These are phyloP conservation scores for Aspergillus affinis DNA, from an alignment of 495 filamentous ascomycete genomes.

Conservation along the genomic window DNA sequence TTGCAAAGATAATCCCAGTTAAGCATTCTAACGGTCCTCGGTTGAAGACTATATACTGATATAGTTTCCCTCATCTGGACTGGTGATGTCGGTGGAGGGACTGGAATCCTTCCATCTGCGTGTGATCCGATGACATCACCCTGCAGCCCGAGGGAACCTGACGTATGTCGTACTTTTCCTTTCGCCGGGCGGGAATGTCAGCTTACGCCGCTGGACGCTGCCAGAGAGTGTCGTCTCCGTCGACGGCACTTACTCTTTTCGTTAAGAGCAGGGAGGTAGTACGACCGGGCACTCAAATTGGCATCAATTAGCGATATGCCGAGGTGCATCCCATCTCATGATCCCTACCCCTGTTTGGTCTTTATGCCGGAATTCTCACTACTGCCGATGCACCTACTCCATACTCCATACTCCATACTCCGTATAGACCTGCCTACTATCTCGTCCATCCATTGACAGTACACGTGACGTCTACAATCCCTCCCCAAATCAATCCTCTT, in stretches of 20 bases:
- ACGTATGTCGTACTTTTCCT: no score
- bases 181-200: no score
- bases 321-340: background rate
- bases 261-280: background rate
- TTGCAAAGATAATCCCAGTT: background rate
- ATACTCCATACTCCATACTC: no score
- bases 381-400: background rate
- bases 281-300: background rate
- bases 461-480: no score
- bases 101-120: background rate
- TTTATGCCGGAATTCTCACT: background rate
- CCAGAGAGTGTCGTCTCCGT: no score
- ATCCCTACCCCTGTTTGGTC: background rate
- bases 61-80: background rate
- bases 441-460: no score
- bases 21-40: background rate
- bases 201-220: no score
- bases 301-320: background rate
- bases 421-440: no score
- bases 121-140: background rate
- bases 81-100: background rate
- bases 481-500: no score
- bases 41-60: background rate
- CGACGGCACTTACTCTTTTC: background rate
- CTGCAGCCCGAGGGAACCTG: background rate